Percentiles rank a stretch among this genome's conserved stretches.
Evolutionary conservation across 768 basidiomycete species (phyloP).

Genomic region (Lactarius quietus): DNA sequence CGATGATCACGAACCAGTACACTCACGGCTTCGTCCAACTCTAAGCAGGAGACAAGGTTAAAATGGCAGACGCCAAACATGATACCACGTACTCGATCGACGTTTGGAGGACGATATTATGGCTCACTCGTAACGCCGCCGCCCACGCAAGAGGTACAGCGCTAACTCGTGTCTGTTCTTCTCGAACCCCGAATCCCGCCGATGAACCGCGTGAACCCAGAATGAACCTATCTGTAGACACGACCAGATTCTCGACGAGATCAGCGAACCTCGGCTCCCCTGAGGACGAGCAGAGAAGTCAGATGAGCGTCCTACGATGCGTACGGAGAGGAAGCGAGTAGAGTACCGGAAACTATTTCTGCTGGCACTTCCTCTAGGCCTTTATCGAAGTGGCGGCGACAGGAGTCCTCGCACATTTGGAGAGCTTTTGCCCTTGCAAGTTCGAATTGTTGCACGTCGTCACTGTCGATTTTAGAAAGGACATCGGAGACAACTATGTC

Average conservation of each 20-base stretch:
- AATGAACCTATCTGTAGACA: neutral
- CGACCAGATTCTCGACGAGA: too few species aligned
- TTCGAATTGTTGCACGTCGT: neutral
- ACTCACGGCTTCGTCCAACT: too few species aligned
- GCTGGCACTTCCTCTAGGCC: slow-evolving; percentile 4
- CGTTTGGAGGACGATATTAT: neutral
- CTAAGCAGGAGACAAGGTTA: too few species aligned
- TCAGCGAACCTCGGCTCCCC: too few species aligned
- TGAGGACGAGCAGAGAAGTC: too few species aligned
- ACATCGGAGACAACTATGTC: neutral
- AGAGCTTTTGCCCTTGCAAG: too few species aligned
- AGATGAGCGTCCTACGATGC: too few species aligned
- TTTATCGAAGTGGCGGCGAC: neutral
- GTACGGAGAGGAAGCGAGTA: neutral
- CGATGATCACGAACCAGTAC: too few species aligned
- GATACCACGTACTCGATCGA: slow-evolving; percentile 5
- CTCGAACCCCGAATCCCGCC: neutral
- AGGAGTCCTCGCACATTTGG: too few species aligned
- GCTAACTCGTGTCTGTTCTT: neutral
- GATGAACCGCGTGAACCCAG: neutral
- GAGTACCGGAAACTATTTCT: slow-evolving; percentile 8
- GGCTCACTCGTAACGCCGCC: too few species aligned
- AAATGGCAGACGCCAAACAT: neutral
- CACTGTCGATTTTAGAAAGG: too few species aligned
- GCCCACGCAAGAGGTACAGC: too few species aligned